Conservation (phyloP, 1,284 basidiomycete genomes). For the Puccinia coronata region DNA sequence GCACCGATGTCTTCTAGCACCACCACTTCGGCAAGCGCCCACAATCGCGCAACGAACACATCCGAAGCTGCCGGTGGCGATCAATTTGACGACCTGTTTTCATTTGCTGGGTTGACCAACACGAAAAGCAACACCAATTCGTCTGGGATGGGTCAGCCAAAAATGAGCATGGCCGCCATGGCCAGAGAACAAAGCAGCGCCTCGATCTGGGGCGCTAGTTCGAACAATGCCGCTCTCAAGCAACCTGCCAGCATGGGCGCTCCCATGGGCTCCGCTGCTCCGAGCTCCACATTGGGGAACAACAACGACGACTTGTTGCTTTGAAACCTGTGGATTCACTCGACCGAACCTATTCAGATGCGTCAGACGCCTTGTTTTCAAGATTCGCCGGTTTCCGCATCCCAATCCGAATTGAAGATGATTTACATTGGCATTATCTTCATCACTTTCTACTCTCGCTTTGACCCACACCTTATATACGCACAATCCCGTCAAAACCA, state of each 20-base stretch:
- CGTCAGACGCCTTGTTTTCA: background rate
- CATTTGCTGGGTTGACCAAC: conserved; percentile 36
- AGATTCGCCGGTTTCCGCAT: background rate
- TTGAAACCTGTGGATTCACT: background rate
- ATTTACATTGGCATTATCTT: background rate
- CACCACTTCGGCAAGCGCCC: background rate
- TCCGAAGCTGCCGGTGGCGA: conserved; percentile 12
- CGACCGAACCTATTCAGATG: background rate
- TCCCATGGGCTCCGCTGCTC: background rate
- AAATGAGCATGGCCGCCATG: conserved; percentile 44
- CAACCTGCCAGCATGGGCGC: background rate
- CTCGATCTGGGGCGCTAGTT: conserved; percentile 40
- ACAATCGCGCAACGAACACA: background rate
- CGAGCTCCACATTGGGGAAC: background rate
- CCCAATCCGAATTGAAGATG: background rate
- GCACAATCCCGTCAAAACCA: background rate
- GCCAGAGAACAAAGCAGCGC: conserved; percentile 48
- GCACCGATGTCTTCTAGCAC: conserved; percentile 12
- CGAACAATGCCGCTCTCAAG: background rate
- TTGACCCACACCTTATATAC: background rate
- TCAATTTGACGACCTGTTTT: conserved; percentile 46
- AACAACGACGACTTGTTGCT: conserved; percentile 34
- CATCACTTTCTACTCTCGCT: too few species aligned
- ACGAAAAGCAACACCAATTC: background rate
- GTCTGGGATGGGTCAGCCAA: background rate